A percentile compares a stretch with the other conserved stretches of the same genome.
Conservation (phyloP, 257 asterid species). For the Ocimum tenuiflorum region DNA sequence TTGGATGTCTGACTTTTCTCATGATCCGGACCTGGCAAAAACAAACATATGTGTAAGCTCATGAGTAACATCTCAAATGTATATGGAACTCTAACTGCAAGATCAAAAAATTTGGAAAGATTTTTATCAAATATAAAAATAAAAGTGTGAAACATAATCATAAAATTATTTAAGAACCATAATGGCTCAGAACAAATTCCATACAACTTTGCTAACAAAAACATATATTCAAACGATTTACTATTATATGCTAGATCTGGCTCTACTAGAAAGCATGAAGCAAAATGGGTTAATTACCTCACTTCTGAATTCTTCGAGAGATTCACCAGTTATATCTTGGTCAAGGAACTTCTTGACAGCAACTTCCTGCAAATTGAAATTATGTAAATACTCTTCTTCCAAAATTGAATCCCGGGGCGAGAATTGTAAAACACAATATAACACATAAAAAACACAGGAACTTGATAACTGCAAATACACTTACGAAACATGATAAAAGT, state of each 20-base stretch:
- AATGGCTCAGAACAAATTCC: not conserved
- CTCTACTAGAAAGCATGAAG: constrained; percentile 5
- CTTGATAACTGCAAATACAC: not conserved
- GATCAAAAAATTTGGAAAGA: constrained; percentile 5
- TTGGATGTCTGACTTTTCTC: constrained; percentile 88
- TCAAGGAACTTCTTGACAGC: constrained; percentile 92
- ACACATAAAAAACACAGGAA: not conserved
- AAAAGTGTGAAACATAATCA: not conserved
- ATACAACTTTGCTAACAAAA: not conserved
- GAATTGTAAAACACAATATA: constrained; percentile 3
- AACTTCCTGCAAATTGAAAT: constrained; percentile 65
- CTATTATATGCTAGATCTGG: constrained; percentile 1
- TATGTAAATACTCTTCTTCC: constrained; percentile 15
- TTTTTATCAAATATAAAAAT: not conserved
- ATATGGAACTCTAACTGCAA: not conserved
- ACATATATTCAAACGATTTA: not conserved
- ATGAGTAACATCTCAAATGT: constrained; percentile 15
- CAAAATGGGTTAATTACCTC: constrained; percentile 51
- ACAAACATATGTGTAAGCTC: constrained; percentile 21
- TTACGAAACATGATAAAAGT: not conserved
- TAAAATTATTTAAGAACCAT: not conserved
- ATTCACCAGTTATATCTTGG: constrained; percentile 81
- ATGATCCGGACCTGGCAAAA: constrained; percentile 70
- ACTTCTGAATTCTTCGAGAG: constrained; percentile 91
- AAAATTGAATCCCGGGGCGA: constrained; percentile 16